Evolutionary conservation across 2,329 filamentous ascomycete species (phyloP).

Genomic region (Colletotrichum filicis): DNA sequence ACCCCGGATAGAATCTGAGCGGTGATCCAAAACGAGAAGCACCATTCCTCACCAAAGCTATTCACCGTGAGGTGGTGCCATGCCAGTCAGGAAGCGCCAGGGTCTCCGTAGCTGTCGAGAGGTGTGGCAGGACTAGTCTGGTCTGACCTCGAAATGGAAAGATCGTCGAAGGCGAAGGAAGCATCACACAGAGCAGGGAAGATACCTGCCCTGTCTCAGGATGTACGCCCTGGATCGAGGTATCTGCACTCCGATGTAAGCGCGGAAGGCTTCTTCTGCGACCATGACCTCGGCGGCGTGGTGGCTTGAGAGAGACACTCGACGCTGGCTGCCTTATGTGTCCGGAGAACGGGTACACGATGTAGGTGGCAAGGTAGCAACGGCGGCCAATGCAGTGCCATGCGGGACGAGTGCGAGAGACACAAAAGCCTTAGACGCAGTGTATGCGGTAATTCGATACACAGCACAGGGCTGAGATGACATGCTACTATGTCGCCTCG

Average conservation of each 20-base stretch:
- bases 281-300: not conserved
- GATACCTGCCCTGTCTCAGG: not conserved
- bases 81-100: not conserved
- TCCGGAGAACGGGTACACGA: not conserved
- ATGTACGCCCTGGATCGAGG: not conserved
- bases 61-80: not conserved
- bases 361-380: too few species aligned
- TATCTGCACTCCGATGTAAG: not conserved
- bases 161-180: slow-evolving; percentile 2
- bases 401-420: not conserved
- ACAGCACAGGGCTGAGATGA: not conserved
- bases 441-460: not conserved
- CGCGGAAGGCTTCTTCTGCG: not conserved
- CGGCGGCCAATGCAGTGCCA: not conserved
- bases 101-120: not conserved
- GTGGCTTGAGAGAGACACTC: not conserved
- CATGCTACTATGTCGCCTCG: not conserved
- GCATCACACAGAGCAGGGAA: not conserved
- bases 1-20: not conserved
- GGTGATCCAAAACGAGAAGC: not conserved
- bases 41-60: not conserved
- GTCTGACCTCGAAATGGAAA: not conserved
- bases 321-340: not conserved
- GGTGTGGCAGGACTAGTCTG: not conserved
- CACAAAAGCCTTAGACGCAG: not conserved